These are phyloP conservation scores for Somion occarium DNA, from an alignment of 1,284 basidiomycete genomes.

Conservation along the genomic window DNA sequence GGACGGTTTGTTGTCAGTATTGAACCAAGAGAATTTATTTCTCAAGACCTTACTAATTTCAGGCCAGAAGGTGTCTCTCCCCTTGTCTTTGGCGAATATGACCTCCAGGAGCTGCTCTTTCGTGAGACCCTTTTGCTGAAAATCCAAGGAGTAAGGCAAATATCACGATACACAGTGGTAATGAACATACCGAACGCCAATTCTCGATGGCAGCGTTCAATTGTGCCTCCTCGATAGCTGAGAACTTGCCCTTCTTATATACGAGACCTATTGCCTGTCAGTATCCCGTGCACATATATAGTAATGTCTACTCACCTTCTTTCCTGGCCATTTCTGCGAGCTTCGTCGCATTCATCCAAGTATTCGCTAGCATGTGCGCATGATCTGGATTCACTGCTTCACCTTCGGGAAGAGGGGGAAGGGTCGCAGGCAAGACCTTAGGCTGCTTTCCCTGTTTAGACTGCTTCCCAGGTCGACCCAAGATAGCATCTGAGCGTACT, in stretches of 20 bases:
- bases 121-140: constrained; percentile 42
- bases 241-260: constrained; percentile 83
- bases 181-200: constrained; percentile 50
- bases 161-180: constrained; percentile 1
- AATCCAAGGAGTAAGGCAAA: constrained; percentile 1
- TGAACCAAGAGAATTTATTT: constrained; percentile 4
- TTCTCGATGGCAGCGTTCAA: constrained; percentile 58
- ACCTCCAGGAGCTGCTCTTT: constrained; percentile 53
- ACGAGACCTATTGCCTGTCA: constrained; percentile 69
- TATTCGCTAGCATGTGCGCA: constrained; percentile 55
- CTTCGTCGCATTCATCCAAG: constrained; percentile 68
- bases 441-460: constrained; percentile 20
- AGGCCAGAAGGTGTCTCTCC: constrained; percentile 67
- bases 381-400: constrained; percentile 38
- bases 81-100: constrained; percentile 63
- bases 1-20: neutral
- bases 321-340: constrained; percentile 60
- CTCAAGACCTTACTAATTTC: constrained; percentile 58
- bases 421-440: constrained; percentile 14
- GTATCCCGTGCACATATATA: too few species aligned
- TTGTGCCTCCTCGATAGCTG: constrained; percentile 65
- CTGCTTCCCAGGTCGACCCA: constrained; percentile 32
- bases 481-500: constrained; percentile 35
- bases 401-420: constrained; percentile 27
- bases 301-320: constrained; percentile 61